Base-by-base conservation (phyloP, 768 basidiomycete genomes). In the Kwoniella europaea region DNA sequence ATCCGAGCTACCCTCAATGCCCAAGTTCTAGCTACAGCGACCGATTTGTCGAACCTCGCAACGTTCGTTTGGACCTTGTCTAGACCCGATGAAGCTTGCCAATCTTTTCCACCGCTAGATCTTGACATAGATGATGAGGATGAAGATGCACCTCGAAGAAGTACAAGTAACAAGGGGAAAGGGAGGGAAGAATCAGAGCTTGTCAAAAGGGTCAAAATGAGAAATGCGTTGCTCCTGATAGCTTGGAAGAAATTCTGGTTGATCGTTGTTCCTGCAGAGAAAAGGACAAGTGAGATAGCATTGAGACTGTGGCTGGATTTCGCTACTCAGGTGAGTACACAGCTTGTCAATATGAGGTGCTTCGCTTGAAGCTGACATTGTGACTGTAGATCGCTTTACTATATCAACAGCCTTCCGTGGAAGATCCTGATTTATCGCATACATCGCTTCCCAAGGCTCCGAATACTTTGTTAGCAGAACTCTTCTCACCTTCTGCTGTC, bases 171-270 rank as follows among this genome's bases (percentile, higher is more conserved):
- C 5, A 68, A 59, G 20, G 46, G 54, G n/a, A 64, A 71, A 46
- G 65, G 35, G 1, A 20, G 68, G 18, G 60, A 64, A 29, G 29
- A 68, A 35, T 9, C 42, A 46, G 67, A 68, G 6, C 7, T 50
- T 13, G 16, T 50, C 15, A 43, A 35, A 15, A 66, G 52, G 18
- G 67, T 77, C 18, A 60, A 63, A 44, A 58, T 71, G 67, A 57
- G 79, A 60, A 80, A 80, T 44, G 20, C n/a, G 18, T 59, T 78
- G 4, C 35, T 80, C 5, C 16, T 70, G 16, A 16, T 52, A 54
- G 77, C 75, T 2, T 80, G 79, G 79, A 77, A 76, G 65, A 65
- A 59, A 53, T 80, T 75, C 41, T 80, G 79, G 79, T 12, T 68
- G 35, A 67, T 77, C 7, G 72, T 77, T 2, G 69, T 76, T 1